Evolutionary conservation across 208 protist species (phyloP).

Genomic region (Zelonia costaricensis): DNA sequence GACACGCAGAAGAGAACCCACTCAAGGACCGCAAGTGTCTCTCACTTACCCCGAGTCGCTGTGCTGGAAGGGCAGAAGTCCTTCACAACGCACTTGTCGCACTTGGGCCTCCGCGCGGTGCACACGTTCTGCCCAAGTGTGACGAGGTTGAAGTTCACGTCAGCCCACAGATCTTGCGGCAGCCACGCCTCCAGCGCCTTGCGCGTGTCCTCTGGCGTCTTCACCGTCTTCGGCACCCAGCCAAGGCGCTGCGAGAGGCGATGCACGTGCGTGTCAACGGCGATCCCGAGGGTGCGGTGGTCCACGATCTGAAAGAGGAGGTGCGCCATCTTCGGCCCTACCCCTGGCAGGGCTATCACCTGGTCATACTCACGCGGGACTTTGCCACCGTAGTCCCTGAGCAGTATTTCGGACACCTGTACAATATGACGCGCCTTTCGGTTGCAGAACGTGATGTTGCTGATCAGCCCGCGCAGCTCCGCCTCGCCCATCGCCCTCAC

Average conservation of each 20-base stretch:
- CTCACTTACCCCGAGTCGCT: background rate
- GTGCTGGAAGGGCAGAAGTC: conserved; percentile 57
- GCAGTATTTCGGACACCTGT: conserved; percentile 46
- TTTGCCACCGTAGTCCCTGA: conserved; percentile 60
- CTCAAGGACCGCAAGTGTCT: background rate
- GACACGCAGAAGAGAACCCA: background rate
- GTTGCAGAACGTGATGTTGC: conserved; percentile 82
- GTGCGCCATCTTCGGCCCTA: conserved; percentile 94
- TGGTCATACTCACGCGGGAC: conserved; percentile 62
- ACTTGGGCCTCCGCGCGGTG: conserved; percentile 55
- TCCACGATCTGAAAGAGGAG: conserved; percentile 72
- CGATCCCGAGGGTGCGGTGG: conserved; percentile 77
- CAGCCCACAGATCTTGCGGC: conserved; percentile 75
- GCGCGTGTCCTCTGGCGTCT: conserved; percentile 88
- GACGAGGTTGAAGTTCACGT: conserved; percentile 89
- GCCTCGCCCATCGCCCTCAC: conserved; percentile 40
- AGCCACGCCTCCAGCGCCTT: conserved; percentile 92
- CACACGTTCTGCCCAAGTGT: conserved; percentile 94
- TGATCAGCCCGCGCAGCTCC: conserved; percentile 66
- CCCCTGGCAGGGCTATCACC: conserved; percentile 82
- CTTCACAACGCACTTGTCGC: conserved; percentile 44
- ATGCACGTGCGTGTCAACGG: conserved; percentile 95
- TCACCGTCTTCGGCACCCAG: conserved; percentile 78
- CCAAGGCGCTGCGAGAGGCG: conserved; percentile 84
- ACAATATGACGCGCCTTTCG: conserved; percentile 89